Base-by-base conservation (phyloP, 176 grass and related monocot species). In the Oryza coarctata region DNA sequence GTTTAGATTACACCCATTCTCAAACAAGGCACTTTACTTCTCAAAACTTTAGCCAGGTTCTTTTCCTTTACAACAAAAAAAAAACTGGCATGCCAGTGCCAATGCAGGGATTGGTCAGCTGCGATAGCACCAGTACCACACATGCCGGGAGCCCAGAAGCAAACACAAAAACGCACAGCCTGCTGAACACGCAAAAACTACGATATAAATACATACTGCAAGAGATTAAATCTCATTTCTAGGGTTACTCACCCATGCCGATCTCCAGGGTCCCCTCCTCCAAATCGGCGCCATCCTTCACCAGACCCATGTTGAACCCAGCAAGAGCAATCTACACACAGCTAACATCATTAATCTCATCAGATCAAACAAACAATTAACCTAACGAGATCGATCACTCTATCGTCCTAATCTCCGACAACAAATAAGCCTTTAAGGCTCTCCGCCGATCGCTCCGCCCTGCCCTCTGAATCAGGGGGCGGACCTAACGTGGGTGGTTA, bases 211-310 rank as follows among this genome's bases (percentile, higher is more conserved):
- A 47, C 39, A 64, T 55, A 58, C 9, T 33, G 7, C 1, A 44
- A 10, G 29, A 76, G 64, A 33, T 67, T 23, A 20, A 65, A 49
- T 17, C 68, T 69, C 45, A 27, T 31, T 20, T 12, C 47, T 35
- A 31, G 58, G 4, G 65, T 1, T 7, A 80, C 84, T 82, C 86
- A 94, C 93, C 93, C 70, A 94, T 92, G 87, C 93, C 89, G 77
- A 94, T 94, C 88, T 94, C 88, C 60, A 94, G 40, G 66, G 83
- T 87, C 58, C 88, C 92, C 71, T 91, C 92, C 88, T 94, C 92
- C 92, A 94, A 78, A 66, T 94, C 88, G 29, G 5, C 50, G 38
- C 50, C 64, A 7, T 88, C 86, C 78, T 97, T 97, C 71, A 85
- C 88, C 63, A 90, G 83, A 82, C 84, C 87, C 96, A 99, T 95